Conservation (phyloP, 768 basidiomycete genomes). For the Tricholoma bakamatsutake region DNA sequence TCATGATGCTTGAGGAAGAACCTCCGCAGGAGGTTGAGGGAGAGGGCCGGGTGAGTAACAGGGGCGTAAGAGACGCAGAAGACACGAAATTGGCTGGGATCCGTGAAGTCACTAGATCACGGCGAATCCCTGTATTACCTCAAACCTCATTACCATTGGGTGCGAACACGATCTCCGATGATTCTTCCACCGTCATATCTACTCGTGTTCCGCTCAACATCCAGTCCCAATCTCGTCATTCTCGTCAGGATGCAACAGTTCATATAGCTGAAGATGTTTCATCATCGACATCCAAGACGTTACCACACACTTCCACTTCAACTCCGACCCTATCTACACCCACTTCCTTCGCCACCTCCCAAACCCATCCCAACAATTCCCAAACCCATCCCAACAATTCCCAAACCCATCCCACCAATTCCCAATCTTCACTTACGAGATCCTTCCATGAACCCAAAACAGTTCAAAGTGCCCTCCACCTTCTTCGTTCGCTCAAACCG, state of each 20-base stretch:
- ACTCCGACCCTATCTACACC: neutral
- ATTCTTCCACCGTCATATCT: neutral
- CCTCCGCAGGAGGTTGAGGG: neutral
- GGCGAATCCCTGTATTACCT: neutral
- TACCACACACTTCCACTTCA: neutral
- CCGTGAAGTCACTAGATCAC: neutral
- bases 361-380: neutral
- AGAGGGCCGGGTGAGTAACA: neutral
- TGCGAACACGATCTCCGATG: neutral
- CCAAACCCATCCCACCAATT: neutral
- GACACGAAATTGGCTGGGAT: neutral
- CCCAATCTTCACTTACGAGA: neutral
- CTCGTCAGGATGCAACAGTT: neutral
- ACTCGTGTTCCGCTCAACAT: neutral
- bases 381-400: neutral
- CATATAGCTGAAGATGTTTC: neutral
- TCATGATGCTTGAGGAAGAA: slow-evolving; percentile 50
- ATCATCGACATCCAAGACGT: neutral
- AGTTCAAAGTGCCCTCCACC: slow-evolving; percentile 33
- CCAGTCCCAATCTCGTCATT: neutral
- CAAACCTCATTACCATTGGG: neutral
- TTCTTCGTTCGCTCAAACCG: slow-evolving; percentile 37
- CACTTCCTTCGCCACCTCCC: neutral
- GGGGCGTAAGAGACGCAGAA: too few species aligned
- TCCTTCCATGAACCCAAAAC: slow-evolving; percentile 17